phyloP scores from a whole-genome alignment of 352 stramenopile genomes.

The Globisporangium cylindrosporum region DNA sequence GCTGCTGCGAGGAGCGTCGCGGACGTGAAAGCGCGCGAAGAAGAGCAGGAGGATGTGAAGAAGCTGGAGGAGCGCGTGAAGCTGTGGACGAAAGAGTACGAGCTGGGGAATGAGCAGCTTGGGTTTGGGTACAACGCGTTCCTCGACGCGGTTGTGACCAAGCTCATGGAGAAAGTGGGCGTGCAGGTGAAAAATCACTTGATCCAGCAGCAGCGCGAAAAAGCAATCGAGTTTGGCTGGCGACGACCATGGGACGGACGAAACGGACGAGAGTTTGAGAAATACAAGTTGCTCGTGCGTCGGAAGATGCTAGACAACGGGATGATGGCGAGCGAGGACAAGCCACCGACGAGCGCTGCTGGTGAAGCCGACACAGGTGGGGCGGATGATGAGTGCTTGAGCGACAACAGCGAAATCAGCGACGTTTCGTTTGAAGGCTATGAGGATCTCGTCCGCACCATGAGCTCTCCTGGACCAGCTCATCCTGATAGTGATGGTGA shows the following conservation, averaged over 20 bases:
- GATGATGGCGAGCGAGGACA: constrained; percentile 22
- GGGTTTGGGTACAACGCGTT: constrained; percentile 54
- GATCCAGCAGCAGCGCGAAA: constrained; percentile 58
- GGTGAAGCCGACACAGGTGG: constrained; percentile 9
- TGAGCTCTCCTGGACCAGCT: not conserved
- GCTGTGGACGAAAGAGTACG: constrained; percentile 39
- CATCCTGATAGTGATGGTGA: not conserved
- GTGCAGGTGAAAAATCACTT: constrained; percentile 48
- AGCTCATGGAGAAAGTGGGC: constrained; percentile 51
- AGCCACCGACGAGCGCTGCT: not conserved
- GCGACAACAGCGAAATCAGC: constrained; percentile 75
- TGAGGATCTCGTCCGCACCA: constrained; percentile 44
- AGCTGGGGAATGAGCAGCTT: constrained; percentile 39
- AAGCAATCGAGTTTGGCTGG: constrained; percentile 52
- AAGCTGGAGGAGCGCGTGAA: constrained; percentile 37
- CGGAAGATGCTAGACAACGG: constrained; percentile 37
- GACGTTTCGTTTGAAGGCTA: constrained; percentile 72
- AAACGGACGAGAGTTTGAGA: constrained; percentile 53
- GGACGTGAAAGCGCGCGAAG: constrained; percentile 36
- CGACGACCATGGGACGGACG: constrained; percentile 68
- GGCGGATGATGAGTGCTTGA: constrained; percentile 15
- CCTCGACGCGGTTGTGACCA: constrained; percentile 51
- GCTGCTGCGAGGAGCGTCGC: constrained; percentile 23
- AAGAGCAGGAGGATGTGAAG: constrained; percentile 34
- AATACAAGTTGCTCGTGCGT: constrained; percentile 49